Conservation (phyloP, 2,329 filamentous ascomycete species). For the Neofusicoccum sp. region DNA sequence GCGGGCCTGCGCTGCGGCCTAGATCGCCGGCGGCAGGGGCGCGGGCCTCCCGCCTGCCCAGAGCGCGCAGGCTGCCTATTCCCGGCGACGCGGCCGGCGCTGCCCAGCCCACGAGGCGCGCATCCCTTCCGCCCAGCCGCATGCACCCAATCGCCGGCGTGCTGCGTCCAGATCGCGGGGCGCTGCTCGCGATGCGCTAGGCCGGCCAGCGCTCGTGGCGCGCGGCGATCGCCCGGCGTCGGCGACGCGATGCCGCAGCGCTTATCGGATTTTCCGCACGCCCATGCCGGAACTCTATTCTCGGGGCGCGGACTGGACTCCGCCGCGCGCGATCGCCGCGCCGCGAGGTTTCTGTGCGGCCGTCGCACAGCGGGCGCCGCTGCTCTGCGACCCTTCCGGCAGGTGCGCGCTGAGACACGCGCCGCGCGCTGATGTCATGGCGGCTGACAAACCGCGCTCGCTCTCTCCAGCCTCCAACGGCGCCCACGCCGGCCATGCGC, state of each 20-base stretch:
- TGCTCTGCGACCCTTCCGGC: not conserved
- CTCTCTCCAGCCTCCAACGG: not conserved
- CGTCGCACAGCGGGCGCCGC: too few species aligned
- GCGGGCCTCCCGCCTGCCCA: not conserved
- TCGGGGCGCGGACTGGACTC: not conserved
- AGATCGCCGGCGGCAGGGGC: not conserved
- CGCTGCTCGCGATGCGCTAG: not conserved
- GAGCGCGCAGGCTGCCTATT: not conserved
- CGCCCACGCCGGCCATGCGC: not conserved
- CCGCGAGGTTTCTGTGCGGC: too few species aligned
- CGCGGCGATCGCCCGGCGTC: not conserved
- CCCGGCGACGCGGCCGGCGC: not conserved
- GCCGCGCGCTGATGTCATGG: not conserved
- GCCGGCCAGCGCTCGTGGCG: slow-evolving; percentile 5
- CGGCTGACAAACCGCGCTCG: not conserved
- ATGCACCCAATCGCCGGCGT: not conserved
- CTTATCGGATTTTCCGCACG: not conserved
- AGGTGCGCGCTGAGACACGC: not conserved
- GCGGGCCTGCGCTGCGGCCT: too few species aligned
- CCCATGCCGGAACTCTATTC: not conserved
- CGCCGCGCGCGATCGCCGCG: too few species aligned
- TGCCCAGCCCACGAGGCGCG: not conserved
- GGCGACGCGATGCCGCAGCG: not conserved
- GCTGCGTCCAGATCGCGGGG: slow-evolving; percentile 6
- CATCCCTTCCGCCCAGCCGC: not conserved